Conservation (phyloP, 2,329 filamentous ascomycete species). For the Trichoderma lentiforme region DNA sequence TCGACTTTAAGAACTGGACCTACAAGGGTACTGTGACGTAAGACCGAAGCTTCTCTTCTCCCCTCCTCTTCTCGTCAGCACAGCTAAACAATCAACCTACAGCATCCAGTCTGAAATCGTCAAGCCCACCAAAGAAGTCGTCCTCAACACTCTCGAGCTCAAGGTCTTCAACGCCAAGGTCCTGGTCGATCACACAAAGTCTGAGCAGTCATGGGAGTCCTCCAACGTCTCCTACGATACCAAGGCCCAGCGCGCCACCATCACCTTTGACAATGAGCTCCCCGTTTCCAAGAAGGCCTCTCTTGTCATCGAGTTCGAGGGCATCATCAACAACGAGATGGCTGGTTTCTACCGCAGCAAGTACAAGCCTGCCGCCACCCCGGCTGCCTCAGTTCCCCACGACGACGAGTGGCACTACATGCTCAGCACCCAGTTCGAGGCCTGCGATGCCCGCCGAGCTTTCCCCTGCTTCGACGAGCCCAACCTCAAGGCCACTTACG, state of each 20-base stretch:
- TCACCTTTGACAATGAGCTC: conserved; percentile 72
- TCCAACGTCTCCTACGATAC: conserved; percentile 75
- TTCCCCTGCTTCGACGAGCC: conserved; percentile 99
- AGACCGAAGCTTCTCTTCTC: neutral
- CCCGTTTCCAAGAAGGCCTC: conserved; percentile 62
- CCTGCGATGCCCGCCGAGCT: conserved; percentile 88
- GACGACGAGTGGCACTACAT: conserved; percentile 67
- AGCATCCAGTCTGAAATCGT: conserved; percentile 73
- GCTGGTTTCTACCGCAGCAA: conserved; percentile 90
- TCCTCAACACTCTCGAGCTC: conserved; percentile 82
- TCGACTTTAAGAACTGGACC: conserved; percentile 71
- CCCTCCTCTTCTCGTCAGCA: no score
- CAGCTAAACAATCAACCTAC: conserved; percentile 51
- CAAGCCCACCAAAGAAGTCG: conserved; percentile 69
- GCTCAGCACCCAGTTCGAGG: conserved; percentile 97
- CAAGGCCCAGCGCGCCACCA: conserved; percentile 76
- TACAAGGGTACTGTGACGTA: conserved; percentile 77
- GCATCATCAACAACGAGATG: conserved; percentile 85
- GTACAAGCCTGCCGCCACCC: conserved; percentile 76
- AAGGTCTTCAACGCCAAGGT: conserved; percentile 67
- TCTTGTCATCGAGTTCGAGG: conserved; percentile 71
- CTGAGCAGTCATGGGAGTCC: conserved; percentile 55
- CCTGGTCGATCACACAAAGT: conserved; percentile 54
- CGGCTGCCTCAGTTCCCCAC: conserved; percentile 73
- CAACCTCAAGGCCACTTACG: conserved; percentile 93